Percentiles rank a stretch among this genome's conserved stretches.
Evolutionary conservation across 495 filamentous ascomycete genomes (phyloP).

Genomic region (Lichina pygmaea): DNA sequence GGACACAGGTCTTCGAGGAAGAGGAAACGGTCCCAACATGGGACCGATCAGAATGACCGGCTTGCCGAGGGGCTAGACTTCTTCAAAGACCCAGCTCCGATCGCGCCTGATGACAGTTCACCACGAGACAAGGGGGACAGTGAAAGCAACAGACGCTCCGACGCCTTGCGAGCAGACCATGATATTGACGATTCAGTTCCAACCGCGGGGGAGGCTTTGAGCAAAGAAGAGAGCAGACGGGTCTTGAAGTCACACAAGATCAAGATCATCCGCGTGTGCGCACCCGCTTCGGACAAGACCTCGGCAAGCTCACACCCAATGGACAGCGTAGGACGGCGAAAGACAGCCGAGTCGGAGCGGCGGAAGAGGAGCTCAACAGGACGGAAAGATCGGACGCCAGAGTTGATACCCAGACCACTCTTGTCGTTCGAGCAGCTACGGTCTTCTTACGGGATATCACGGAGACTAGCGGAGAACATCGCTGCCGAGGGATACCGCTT

Average conservation of each 20-base stretch:
- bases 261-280: conserved; percentile 44
- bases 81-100: conserved; percentile 5
- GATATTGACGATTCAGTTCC: background rate
- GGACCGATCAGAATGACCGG: background rate
- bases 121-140: conserved; percentile 1
- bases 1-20: conserved; percentile 4
- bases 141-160: background rate
- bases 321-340: conserved; percentile 15
- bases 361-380: conserved; percentile 15
- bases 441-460: conserved; percentile 38
- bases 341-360: conserved; percentile 18
- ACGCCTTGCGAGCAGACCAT: background rate
- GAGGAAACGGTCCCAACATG: conserved; percentile 6
- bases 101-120: background rate
- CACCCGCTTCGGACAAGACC: conserved; percentile 8
- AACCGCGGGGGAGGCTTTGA: background rate
- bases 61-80: conserved; percentile 10
- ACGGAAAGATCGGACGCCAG: conserved; percentile 16
- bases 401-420: conserved; percentile 50
- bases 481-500: conserved; percentile 52
- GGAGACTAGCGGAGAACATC: conserved; percentile 52
- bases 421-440: conserved; percentile 48
- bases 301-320: conserved; percentile 4
- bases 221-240: conserved; percentile 33
- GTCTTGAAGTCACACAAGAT: conserved; percentile 63